Evolutionary conservation across 2,329 filamentous ascomycete species (phyloP), one percentile per base, ranked within the genome.

Genomic region (Verticillium tricorpus): DNA sequence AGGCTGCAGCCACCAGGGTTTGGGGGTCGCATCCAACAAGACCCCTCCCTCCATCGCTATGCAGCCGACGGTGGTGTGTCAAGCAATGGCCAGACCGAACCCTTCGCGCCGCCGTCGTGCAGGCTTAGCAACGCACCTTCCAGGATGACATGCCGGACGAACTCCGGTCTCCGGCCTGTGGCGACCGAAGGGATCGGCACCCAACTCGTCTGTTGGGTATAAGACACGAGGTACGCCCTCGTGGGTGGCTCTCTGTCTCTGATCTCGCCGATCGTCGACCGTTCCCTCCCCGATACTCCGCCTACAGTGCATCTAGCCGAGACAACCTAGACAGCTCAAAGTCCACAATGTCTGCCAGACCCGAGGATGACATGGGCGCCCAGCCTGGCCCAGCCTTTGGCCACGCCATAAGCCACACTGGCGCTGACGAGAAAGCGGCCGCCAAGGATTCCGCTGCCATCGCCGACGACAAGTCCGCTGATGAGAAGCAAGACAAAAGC

Each of bases 401-500:
- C n/a, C 45, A 52, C 11, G 19, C 19, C 45, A 1, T 52, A 19
- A 52, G 45, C 19, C 45, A 14, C 45, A 52, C 45, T 52, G 19
- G 45, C 14, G 62, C 61, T 35, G 40, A 60, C 35, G 63, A 65
- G 56, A 65, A 65, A 62, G 56, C 35, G 56, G 52, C 12, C 12
- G 40, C 60, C 57, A 39, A 59, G 32, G 66, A 72, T 54, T 67
- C 35, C 22, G 25, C 37, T 17, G 57, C 39, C 22, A 4, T 35
- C 22, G 19, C 32, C 17, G 57, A 58, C 25, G 57, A 39, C 25
- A 39, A 34, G 57, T 58, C 57, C 12, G 22, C 25, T 28, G 57
- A 58, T 22, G 39, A 58, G 15, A 58, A 58, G 57, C 55, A 35
- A 11, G 25, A 28, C 25, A 50, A 45, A 3, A 8, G 17, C n/a